Conservation (phyloP, 2,329 filamentous ascomycete genomes). For the Aspergillus thermomutatus region DNA sequence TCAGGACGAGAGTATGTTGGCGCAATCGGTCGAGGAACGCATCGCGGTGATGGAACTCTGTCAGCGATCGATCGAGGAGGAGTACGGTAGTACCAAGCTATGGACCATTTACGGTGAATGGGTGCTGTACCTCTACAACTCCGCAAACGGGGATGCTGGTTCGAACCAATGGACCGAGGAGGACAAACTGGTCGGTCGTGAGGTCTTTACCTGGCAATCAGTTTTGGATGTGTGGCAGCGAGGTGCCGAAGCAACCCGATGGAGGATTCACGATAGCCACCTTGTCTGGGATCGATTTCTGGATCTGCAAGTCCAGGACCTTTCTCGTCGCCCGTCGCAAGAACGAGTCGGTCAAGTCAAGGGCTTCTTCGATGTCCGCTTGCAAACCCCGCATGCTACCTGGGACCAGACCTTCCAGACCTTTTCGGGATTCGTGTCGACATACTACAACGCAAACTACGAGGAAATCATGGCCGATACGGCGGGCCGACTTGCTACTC, state of each 20-base stretch:
- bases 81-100: constrained; percentile 58
- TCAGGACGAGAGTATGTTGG: constrained; percentile 59
- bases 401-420: constrained; percentile 59
- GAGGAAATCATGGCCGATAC: constrained; percentile 58
- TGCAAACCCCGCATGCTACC: constrained; percentile 56
- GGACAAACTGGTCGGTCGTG: constrained; percentile 55
- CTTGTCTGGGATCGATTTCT: constrained; percentile 61
- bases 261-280: constrained; percentile 60
- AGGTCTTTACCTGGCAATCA: constrained; percentile 57
- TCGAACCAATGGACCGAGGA: constrained; percentile 50
- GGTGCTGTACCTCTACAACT: constrained; percentile 55
- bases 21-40: constrained; percentile 54
- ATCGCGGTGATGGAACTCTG: constrained; percentile 59
- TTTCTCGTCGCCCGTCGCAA: constrained; percentile 45
- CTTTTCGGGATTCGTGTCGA: constrained; percentile 59
- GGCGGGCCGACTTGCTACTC: constrained; percentile 37
- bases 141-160: constrained; percentile 43
- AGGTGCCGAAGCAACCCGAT: constrained; percentile 55
- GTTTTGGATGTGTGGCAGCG: constrained; percentile 56
- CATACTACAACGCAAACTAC: constrained; percentile 52
- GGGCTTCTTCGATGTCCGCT: constrained; percentile 51
- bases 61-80: constrained; percentile 57
- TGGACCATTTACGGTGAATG: constrained; percentile 64
- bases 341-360: constrained; percentile 50
- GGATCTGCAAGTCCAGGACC: constrained; percentile 52